phyloP scores from a whole-genome alignment of 345 rosid species.

The Cardamine chenopodiifolia region DNA sequence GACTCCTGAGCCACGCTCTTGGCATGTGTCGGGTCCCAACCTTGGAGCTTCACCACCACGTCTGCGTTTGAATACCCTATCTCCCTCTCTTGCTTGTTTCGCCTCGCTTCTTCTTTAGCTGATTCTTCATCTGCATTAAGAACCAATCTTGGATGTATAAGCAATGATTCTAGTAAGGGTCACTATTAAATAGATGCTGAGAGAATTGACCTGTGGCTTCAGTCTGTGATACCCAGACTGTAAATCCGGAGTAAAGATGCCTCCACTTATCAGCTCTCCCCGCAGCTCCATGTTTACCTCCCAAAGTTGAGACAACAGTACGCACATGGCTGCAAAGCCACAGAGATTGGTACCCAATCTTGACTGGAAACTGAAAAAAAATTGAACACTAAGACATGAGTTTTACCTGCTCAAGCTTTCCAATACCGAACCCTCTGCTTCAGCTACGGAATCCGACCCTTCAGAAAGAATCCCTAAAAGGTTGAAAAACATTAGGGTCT shows the following conservation, averaged over 20 bases:
- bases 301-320: conserved; percentile 83
- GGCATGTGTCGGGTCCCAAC: conserved; percentile 77
- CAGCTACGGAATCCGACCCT: conserved; percentile 67
- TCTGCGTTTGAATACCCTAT: conserved; percentile 81
- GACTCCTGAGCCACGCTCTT: conserved; percentile 83
- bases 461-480: conserved; percentile 69
- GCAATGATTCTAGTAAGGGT: background rate
- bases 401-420: conserved; percentile 84
- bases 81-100: conserved; percentile 52
- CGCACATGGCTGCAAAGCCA: conserved; percentile 74
- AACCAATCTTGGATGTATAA: background rate
- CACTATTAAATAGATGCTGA: background rate
- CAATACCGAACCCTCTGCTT: conserved; percentile 63
- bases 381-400: conserved; percentile 3
- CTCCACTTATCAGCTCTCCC: conserved; percentile 64
- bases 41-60: conserved; percentile 84
- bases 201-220: conserved; percentile 63
- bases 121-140: conserved; percentile 63
- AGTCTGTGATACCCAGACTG: conserved; percentile 82
- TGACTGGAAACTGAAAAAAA: conserved; percentile 18
- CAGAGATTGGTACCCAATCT: background rate
- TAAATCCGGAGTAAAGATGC: conserved; percentile 85
- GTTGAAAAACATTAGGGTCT: conserved; percentile 20
- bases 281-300: conserved; percentile 79
- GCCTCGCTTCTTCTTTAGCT: conserved; percentile 77